Percentiles rank a stretch among this genome's conserved stretches.
phyloP scores from a whole-genome alignment of 441 rosid genomes.

The Eutrema salsugineum region DNA sequence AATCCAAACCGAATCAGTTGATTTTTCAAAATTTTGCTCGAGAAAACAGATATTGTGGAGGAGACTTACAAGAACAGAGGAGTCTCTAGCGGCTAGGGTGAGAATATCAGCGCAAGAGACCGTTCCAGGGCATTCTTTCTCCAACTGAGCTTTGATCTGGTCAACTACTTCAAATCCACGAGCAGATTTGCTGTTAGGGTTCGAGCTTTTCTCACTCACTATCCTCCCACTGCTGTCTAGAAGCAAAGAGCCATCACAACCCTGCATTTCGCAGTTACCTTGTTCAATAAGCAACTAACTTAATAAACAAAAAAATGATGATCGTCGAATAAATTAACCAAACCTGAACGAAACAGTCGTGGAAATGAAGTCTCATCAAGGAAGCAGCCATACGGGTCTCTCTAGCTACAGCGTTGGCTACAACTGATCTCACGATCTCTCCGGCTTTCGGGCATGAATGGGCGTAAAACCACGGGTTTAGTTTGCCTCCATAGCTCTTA shows the following conservation, averaged over 20 bases:
- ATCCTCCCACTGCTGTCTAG: slow-evolving; percentile 60
- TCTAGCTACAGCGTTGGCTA: slow-evolving; percentile 70
- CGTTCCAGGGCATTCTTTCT: slow-evolving; percentile 64
- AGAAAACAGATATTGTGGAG: not conserved
- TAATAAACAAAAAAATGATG: not conserved
- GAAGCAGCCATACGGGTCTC: slow-evolving; percentile 93
- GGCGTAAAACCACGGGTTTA: slow-evolving; percentile 65
- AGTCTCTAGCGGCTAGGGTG: slow-evolving; percentile 84
- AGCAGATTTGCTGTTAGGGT: slow-evolving; percentile 70
- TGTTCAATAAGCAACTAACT: not conserved
- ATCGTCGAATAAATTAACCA: not conserved
- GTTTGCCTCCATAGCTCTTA: slow-evolving; percentile 36
- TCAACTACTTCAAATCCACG: slow-evolving; percentile 89
- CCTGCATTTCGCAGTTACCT: slow-evolving; percentile 45
- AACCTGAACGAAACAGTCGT: slow-evolving; percentile 94
- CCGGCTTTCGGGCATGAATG: slow-evolving; percentile 70
- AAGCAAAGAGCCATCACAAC: slow-evolving; percentile 83
- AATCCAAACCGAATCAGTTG: slow-evolving; percentile 4
- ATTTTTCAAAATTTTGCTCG: not conserved
- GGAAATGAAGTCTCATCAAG: slow-evolving; percentile 83
- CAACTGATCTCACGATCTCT: slow-evolving; percentile 59
- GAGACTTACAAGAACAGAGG: slow-evolving; percentile 69
- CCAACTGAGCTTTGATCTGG: slow-evolving; percentile 67
- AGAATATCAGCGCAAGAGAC: slow-evolving; percentile 87
- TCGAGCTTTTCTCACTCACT: slow-evolving; percentile 65